These are phyloP conservation scores for Amanita rimosa DNA, from an alignment of 768 basidiomycete genomes.

Conservation along the genomic window DNA sequence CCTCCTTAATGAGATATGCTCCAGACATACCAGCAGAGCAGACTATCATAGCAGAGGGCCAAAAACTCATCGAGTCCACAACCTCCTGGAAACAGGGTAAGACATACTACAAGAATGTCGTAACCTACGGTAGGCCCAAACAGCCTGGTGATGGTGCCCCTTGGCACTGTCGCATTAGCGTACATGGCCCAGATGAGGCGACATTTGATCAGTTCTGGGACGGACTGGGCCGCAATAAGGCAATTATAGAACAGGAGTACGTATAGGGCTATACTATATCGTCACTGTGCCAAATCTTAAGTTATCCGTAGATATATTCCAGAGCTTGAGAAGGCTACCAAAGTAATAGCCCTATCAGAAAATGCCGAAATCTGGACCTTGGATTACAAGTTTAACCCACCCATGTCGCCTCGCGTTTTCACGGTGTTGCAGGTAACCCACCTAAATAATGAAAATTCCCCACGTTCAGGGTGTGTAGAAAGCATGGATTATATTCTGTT, in stretches of 20 bases:
- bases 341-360: slow-evolving; percentile 51
- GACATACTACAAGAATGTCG: slow-evolving; percentile 43
- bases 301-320: slow-evolving; percentile 49
- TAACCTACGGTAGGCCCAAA: slow-evolving; percentile 41
- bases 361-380: slow-evolving; percentile 60
- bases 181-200: slow-evolving; percentile 52
- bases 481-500: slow-evolving; percentile 14
- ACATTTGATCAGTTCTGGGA: slow-evolving; percentile 70
- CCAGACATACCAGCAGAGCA: slow-evolving; percentile 56
- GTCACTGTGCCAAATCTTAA: background rate
- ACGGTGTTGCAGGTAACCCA: slow-evolving; percentile 61
- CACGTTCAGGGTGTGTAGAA: slow-evolving; percentile 46
- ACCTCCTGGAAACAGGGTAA: slow-evolving; percentile 60
- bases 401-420: slow-evolving; percentile 65
- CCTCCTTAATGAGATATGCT: background rate
- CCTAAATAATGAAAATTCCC: slow-evolving; percentile 30
- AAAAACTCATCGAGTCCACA: slow-evolving; percentile 44
- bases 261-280: slow-evolving; percentile 12
- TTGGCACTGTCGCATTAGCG: slow-evolving; percentile 63
- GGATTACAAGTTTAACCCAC: slow-evolving; percentile 62
- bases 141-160: slow-evolving; percentile 40
- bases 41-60: slow-evolving; percentile 39
- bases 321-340: slow-evolving; percentile 49
- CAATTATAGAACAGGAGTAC: slow-evolving; percentile 59
- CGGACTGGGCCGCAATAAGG: slow-evolving; percentile 54